Conservation (phyloP, 805 yeast species). For the Sungouiella blattae region DNA sequence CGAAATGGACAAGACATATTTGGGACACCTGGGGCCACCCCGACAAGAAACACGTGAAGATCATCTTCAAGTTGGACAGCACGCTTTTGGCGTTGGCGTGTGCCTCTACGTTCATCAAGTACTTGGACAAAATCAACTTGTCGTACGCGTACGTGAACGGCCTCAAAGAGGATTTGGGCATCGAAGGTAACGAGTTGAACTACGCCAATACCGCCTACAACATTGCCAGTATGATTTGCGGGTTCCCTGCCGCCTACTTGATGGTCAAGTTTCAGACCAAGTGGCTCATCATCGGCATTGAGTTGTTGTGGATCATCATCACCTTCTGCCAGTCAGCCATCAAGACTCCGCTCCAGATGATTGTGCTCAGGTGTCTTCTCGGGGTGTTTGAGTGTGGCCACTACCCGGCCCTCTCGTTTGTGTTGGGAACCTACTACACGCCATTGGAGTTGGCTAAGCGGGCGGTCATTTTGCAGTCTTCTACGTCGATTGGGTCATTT, state of each 20-base stretch:
- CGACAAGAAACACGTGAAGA: conserved; percentile 4
- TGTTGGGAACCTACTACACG: conserved; percentile 4
- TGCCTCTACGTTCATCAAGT: conserved; percentile 7
- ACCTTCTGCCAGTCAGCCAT: conserved; percentile 4
- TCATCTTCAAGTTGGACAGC: conserved; percentile 3
- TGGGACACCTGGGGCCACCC: conserved; percentile 9
- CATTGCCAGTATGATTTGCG: conserved; percentile 4
- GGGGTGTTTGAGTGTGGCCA: conserved; percentile 3
- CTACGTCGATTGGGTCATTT: background rate
- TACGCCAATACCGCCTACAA: conserved; percentile 8
- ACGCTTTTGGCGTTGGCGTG: conserved; percentile 7
- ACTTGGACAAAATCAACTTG: conserved; percentile 6
- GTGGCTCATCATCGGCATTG: conserved; percentile 6
- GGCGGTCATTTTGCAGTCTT: conserved; percentile 1
- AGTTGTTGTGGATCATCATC: conserved; percentile 3
- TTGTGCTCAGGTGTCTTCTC: conserved; percentile 4
- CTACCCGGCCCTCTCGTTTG: conserved; percentile 1
- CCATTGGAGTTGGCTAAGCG: conserved; percentile 1
- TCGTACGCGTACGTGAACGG: conserved; percentile 4
- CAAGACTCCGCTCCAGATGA: conserved; percentile 6
- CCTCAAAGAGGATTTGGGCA: background rate
- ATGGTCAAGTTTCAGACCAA: conserved; percentile 4
- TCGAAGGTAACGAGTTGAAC: conserved; percentile 3
- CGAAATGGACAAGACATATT: conserved; percentile 3
- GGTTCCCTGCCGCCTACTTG: conserved; percentile 3